These are phyloP conservation scores for Raffaelea albimanens DNA, from an alignment of 2,329 filamentous ascomycete species.

Conservation along the genomic window DNA sequence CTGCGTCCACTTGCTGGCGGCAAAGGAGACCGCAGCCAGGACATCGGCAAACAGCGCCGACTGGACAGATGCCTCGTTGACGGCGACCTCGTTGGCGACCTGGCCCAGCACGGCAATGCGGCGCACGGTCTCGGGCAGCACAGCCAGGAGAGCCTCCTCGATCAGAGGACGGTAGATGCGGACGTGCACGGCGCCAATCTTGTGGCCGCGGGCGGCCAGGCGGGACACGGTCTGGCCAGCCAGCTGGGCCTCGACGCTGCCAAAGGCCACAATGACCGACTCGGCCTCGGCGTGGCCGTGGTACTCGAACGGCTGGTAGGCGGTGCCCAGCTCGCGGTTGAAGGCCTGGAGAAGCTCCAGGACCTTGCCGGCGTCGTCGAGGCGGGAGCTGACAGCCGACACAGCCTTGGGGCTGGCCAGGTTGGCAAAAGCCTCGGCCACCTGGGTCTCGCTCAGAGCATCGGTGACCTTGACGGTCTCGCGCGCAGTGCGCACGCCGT, in stretches of 20 bases:
- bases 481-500: slow-evolving; percentile 62
- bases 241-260: slow-evolving; percentile 81
- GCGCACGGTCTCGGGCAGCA: slow-evolving; percentile 65
- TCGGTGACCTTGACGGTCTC: slow-evolving; percentile 68
- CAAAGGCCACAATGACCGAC: slow-evolving; percentile 82
- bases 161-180: slow-evolving; percentile 91
- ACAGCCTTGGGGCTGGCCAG: slow-evolving; percentile 47
- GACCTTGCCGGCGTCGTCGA: slow-evolving; percentile 62
- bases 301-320: slow-evolving; percentile 92
- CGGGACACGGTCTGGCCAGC: slow-evolving; percentile 70
- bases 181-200: slow-evolving; percentile 82
- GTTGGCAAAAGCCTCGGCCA: slow-evolving; percentile 56
- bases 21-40: slow-evolving; percentile 73
- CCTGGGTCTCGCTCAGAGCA: slow-evolving; percentile 52
- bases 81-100: slow-evolving; percentile 62
- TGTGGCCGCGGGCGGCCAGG: slow-evolving; percentile 62
- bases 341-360: slow-evolving; percentile 61
- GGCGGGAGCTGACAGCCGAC: slow-evolving; percentile 55
- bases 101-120: slow-evolving; percentile 83
- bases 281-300: slow-evolving; percentile 72
- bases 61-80: slow-evolving; percentile 65
- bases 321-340: slow-evolving; percentile 87
- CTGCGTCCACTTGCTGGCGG: slow-evolving; percentile 48
- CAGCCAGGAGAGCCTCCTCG: slow-evolving; percentile 83
- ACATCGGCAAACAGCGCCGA: slow-evolving; percentile 93